Conservation (phyloP, 805 yeast genomes). For the Clavispora santaluciae region DNA sequence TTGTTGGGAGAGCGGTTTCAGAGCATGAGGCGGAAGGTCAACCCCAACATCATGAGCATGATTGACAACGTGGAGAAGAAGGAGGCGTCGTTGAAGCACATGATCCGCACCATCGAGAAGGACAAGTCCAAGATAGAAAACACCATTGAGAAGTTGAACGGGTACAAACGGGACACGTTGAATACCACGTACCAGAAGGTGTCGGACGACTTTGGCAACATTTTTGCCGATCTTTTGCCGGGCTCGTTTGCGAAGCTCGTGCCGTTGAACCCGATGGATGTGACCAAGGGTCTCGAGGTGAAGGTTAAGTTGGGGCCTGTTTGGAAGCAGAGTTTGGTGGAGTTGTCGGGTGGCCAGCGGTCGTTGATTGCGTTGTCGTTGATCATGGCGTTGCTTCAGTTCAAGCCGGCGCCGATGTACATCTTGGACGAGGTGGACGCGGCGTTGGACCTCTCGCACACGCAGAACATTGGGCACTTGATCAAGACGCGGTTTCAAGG, state of each 20-base stretch:
- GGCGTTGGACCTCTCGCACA: slow-evolving; percentile 92
- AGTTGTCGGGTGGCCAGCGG: slow-evolving; percentile 94
- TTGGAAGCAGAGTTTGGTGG: slow-evolving; percentile 95
- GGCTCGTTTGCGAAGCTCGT: slow-evolving; percentile 87
- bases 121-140: slow-evolving; percentile 88
- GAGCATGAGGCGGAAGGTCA: slow-evolving; percentile 75
- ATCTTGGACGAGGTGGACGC: slow-evolving; percentile 98
- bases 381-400: slow-evolving; percentile 86
- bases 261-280: slow-evolving; percentile 73
- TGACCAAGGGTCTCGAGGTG: slow-evolving; percentile 86
- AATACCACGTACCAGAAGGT: slow-evolving; percentile 84
- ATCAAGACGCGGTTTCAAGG: slow-evolving; percentile 94
- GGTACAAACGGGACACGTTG: slow-evolving; percentile 78
- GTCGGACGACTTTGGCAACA: slow-evolving; percentile 81
- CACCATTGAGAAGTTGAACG: slow-evolving; percentile 77
- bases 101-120: slow-evolving; percentile 82
- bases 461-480: slow-evolving; percentile 95
- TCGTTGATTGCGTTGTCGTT: slow-evolving; percentile 89
- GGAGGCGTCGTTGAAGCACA: slow-evolving; percentile 66
- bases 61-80: slow-evolving; percentile 89
- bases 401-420: slow-evolving; percentile 98
- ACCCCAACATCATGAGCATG: slow-evolving; percentile 82
- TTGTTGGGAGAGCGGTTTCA: slow-evolving; percentile 56
- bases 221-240: slow-evolving; percentile 84
- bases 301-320: slow-evolving; percentile 84